Evolutionary conservation across 1,284 basidiomycete genomes (phyloP).

Genomic region (Rugiboletus extremiorientalis): DNA sequence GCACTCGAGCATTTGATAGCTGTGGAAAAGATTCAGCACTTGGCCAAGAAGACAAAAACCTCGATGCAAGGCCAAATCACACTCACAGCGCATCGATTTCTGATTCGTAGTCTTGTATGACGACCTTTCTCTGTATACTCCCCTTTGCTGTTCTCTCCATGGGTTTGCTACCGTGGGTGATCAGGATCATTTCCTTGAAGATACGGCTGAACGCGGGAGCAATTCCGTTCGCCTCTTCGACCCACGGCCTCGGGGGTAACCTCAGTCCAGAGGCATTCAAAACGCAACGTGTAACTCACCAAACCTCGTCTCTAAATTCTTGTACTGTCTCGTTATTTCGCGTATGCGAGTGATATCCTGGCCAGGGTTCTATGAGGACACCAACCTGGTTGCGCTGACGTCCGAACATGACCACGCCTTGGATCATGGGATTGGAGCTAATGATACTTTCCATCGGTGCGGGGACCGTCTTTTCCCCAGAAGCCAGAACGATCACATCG

Average conservation of each 20-base stretch:
- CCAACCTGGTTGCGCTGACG: background rate
- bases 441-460: background rate
- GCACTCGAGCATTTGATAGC: background rate
- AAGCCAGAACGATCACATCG: background rate
- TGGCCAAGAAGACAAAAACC: background rate
- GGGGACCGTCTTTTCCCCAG: background rate
- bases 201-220: background rate
- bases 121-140: constrained; percentile 1
- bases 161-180: background rate
- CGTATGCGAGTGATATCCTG: background rate
- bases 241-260: background rate
- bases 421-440: background rate
- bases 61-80: background rate
- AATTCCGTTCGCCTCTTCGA: constrained; percentile 4
- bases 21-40: background rate
- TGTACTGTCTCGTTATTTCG: background rate
- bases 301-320: constrained; percentile 1
- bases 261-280: background rate
- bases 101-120: background rate
- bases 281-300: background rate
- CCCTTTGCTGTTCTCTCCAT: constrained; percentile 2
- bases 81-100: constrained; percentile 4
- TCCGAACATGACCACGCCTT: background rate
- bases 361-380: background rate
- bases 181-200: constrained; percentile 2